A percentile compares a stretch with the other conserved stretches of the same genome.
These are phyloP conservation scores for Fusarium anthophilum DNA, from an alignment of 2,329 filamentous ascomycete genomes.

Conservation along the genomic window DNA sequence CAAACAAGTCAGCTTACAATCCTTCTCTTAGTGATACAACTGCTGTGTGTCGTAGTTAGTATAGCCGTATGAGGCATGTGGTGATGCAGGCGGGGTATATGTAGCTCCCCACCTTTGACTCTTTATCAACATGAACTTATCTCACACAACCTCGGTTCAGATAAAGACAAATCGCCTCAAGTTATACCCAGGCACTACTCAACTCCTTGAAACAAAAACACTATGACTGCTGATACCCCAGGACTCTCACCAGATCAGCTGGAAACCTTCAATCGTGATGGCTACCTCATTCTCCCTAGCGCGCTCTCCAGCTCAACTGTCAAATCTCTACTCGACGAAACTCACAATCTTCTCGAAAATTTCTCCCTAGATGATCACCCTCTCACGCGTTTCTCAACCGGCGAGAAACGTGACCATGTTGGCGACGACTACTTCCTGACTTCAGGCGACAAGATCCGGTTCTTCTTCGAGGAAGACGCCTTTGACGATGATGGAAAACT, in stretches of 20 bases:
- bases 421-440: slow-evolving; percentile 94
- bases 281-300: slow-evolving; percentile 87
- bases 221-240: slow-evolving; percentile 29
- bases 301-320: slow-evolving; percentile 76
- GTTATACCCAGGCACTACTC: not conserved
- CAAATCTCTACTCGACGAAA: slow-evolving; percentile 75
- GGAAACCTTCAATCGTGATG: slow-evolving; percentile 78
- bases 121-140: slow-evolving; percentile 17
- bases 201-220: not conserved
- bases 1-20: not conserved
- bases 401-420: slow-evolving; percentile 78
- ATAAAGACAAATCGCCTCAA: not conserved
- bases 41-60: not conserved
- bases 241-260: slow-evolving; percentile 80
- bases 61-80: slow-evolving; percentile 12
- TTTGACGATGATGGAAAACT: slow-evolving; percentile 74
- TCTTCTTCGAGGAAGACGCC: slow-evolving; percentile 97
- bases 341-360: slow-evolving; percentile 74
- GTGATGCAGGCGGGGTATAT: slow-evolving; percentile 35
- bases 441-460: slow-evolving; percentile 90
- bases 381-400: slow-evolving; percentile 93
- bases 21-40: not conserved
- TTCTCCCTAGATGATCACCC: slow-evolving; percentile 88
- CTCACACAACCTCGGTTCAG: slow-evolving; percentile 18
- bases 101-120: slow-evolving; percentile 26